Percentiles rank a stretch among this genome's conserved stretches.
These are phyloP conservation scores for Fragilariopsis cylindrus DNA, from an alignment of 108 stramenopile genomes.

Conservation along the genomic window DNA sequence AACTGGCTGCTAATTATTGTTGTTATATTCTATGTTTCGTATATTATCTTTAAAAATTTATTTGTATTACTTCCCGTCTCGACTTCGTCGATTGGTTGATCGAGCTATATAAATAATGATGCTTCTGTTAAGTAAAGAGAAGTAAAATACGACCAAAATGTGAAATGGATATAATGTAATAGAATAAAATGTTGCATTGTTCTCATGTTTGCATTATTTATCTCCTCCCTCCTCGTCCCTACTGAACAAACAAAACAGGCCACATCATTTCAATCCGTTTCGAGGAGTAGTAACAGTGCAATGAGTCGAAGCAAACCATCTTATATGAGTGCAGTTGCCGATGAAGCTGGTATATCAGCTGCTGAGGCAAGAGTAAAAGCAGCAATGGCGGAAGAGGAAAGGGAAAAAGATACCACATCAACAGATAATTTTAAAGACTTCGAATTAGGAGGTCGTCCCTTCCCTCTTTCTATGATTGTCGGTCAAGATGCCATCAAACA, in stretches of 20 bases:
- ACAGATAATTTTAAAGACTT: constrained; percentile 20
- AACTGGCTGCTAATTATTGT: not conserved
- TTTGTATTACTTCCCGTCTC: no score
- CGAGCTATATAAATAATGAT: no score
- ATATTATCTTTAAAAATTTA: no score
- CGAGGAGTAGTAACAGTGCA: constrained; percentile 8
- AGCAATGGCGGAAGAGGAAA: constrained; percentile 48
- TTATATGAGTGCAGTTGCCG: constrained; percentile 49
- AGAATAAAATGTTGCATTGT: not conserved
- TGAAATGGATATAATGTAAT: not conserved
- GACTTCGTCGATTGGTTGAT: no score
- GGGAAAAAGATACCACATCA: not conserved
- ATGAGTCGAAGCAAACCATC: constrained; percentile 15
- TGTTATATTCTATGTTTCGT: not conserved
- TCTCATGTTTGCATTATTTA: constrained; percentile 10
- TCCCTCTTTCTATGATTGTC: constrained; percentile 94
- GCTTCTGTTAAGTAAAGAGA: not conserved
- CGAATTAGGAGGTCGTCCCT: constrained; percentile 69
- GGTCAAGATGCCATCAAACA: constrained; percentile 96
- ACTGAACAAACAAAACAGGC: constrained; percentile 20
- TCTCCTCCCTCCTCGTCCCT: not conserved
- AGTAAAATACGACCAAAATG: not conserved
- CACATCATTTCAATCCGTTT: constrained; percentile 35
- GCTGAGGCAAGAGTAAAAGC: constrained; percentile 43
- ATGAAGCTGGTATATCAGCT: constrained; percentile 21